These are phyloP conservation scores for Phoma sp. DNA, from an alignment of 2,329 filamentous ascomycete genomes.

Conservation along the genomic window DNA sequence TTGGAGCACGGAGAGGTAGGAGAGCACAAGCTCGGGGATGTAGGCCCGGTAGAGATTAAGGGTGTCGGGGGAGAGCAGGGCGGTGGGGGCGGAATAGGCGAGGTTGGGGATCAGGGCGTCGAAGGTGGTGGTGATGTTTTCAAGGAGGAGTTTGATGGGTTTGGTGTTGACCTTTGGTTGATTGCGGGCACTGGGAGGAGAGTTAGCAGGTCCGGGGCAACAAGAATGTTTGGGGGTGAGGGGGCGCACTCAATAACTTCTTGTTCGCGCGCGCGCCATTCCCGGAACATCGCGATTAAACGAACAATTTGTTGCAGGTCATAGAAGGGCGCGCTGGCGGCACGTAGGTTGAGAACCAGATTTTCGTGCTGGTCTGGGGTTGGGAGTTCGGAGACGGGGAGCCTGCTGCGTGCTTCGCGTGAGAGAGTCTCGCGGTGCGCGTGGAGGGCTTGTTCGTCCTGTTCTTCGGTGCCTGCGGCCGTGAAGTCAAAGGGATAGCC, in stretches of 20 bases:
- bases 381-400: conserved; percentile 29
- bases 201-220: no score
- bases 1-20: conserved; percentile 81
- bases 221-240: not conserved
- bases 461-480: conserved; percentile 31
- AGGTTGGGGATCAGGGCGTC: conserved; percentile 40
- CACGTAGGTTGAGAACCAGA: conserved; percentile 30
- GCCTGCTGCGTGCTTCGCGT: conserved; percentile 22
- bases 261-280: conserved; percentile 53
- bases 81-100: conserved; percentile 5
- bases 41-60: conserved; percentile 74
- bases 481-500: conserved; percentile 47
- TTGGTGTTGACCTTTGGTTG: conserved; percentile 34
- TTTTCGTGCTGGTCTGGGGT: conserved; percentile 26
- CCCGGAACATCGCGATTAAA: conserved; percentile 50
- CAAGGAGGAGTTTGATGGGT: conserved; percentile 48
- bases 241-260: conserved; percentile 35
- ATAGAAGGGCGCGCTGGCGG: conserved; percentile 45
- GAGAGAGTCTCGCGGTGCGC: conserved; percentile 29
- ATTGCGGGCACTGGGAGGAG: conserved; percentile 12
- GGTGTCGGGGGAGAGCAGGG: conserved; percentile 60
- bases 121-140: conserved; percentile 48
- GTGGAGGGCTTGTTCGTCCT: conserved; percentile 31
- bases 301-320: conserved; percentile 53
- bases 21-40: conserved; percentile 83